A percentile compares a stretch with the other conserved stretches of the same genome.
phyloP scores from a whole-genome alignment of 257 asterid genomes.

The Ilex aquifolium region DNA sequence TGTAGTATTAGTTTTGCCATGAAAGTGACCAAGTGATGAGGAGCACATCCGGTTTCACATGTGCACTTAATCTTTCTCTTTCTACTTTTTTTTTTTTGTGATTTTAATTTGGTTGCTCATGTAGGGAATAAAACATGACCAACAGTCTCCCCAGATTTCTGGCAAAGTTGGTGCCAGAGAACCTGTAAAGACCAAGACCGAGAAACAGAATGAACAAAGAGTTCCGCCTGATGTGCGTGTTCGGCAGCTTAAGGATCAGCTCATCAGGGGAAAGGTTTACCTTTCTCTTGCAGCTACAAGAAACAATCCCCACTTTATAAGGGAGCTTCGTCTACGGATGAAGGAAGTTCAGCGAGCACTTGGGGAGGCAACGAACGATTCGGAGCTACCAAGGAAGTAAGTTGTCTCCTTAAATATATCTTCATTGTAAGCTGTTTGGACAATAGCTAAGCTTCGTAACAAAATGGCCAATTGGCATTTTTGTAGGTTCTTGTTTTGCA shows the following conservation, averaged over 20 bases:
- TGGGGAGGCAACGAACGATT: slow-evolving; percentile 79
- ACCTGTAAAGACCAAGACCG: slow-evolving; percentile 27
- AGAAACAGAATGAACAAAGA: slow-evolving; percentile 37
- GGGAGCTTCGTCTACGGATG: slow-evolving; percentile 83
- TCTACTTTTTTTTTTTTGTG: too few species aligned
- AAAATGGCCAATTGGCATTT: not conserved
- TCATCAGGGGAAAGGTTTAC: slow-evolving; percentile 62
- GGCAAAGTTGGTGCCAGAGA: slow-evolving; percentile 33
- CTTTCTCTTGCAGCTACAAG: slow-evolving; percentile 76
- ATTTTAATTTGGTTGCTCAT: not conserved
- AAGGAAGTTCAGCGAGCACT: slow-evolving; percentile 73
- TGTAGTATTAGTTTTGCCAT: too few species aligned
- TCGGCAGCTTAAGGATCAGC: slow-evolving; percentile 77
- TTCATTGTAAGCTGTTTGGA: slow-evolving; percentile 1
- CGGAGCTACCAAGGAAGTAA: slow-evolving; percentile 73
- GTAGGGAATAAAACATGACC: slow-evolving; percentile 31
- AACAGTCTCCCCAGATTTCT: slow-evolving; percentile 31
- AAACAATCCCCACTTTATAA: slow-evolving; percentile 60
- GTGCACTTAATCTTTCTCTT: not conserved
- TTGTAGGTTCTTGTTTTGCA: too few species aligned
- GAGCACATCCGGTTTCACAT: not conserved
- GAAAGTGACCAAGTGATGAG: not conserved
- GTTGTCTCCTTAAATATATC: slow-evolving; percentile 14
- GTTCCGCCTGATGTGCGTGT: slow-evolving; percentile 46
- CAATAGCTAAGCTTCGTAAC: not conserved